Evolutionary conservation across 108 stramenopile species (phyloP).

Genomic region (Fistulifera pelliculosa): DNA sequence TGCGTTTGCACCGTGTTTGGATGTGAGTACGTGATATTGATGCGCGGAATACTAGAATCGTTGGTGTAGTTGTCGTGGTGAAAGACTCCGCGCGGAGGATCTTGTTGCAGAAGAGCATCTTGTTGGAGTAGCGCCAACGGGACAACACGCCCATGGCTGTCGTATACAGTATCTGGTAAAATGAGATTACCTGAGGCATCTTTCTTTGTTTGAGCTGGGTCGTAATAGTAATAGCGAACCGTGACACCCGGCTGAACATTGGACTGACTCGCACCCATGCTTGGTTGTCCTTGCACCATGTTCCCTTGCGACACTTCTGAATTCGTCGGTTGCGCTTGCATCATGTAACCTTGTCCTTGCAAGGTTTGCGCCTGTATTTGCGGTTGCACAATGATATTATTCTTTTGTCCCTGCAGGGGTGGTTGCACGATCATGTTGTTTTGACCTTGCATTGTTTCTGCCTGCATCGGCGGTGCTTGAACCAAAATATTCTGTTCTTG

Average conservation of each 20-base stretch:
- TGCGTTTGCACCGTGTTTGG: not conserved
- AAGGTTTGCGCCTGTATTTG: not conserved
- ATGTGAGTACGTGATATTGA: not conserved
- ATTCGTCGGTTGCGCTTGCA: not conserved
- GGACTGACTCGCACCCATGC: not conserved
- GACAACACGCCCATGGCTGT: not conserved
- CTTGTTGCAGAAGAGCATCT: not conserved
- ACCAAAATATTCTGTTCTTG: not conserved
- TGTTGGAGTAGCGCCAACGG: not conserved
- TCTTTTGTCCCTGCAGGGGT: not conserved
- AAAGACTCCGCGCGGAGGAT: not conserved
- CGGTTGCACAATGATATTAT: slow-evolving; percentile 2
- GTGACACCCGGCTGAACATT: not conserved
- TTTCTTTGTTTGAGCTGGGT: slow-evolving; percentile 15
- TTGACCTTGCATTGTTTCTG: too few relatives aligned
- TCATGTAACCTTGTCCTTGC: not conserved
- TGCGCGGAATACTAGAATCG: slow-evolving; percentile 1
- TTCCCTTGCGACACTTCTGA: not conserved
- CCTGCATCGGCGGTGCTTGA: not conserved
- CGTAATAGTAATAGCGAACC: slow-evolving; percentile 18
- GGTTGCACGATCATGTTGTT: too few relatives aligned
- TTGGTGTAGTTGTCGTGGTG: not conserved
- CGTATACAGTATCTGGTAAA: slow-evolving; percentile 7
- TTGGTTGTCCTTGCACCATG: not conserved
- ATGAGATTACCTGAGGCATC: not conserved